Percentiles rank a stretch among this genome's conserved stretches.
Evolutionary conservation across 345 rosid species (phyloP).

Genomic region (Fremontodendron californicum): DNA sequence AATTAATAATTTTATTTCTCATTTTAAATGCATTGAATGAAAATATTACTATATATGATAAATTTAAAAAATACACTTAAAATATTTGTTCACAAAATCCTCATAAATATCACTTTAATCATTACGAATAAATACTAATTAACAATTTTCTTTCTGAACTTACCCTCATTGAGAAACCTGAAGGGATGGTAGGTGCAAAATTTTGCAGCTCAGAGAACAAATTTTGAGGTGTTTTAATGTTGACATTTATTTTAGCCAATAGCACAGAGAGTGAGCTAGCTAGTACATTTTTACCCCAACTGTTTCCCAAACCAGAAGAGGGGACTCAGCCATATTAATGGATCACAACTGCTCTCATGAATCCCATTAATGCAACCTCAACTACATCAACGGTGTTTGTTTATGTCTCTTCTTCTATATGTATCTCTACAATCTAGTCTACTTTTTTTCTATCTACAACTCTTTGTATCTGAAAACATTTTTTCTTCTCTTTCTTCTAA

Average conservation of each 20-base stretch:
- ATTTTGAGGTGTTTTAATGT: slow-evolving; percentile 6
- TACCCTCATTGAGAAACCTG: too few relatives aligned
- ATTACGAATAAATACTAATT: too few relatives aligned
- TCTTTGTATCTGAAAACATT: slow-evolving; percentile 12
- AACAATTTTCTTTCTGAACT: too few relatives aligned
- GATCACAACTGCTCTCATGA: slow-evolving; percentile 46
- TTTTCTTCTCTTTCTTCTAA: not conserved
- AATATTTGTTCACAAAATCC: too few relatives aligned
- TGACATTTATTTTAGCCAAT: not conserved
- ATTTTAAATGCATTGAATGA: too few relatives aligned
- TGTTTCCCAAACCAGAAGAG: not conserved
- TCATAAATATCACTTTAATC: too few relatives aligned
- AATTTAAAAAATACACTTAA: too few relatives aligned
- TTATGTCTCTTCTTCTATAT: slow-evolving; percentile 13
- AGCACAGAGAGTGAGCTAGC: not conserved
- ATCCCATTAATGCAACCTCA: slow-evolving; percentile 56
- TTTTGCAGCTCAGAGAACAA: not conserved
- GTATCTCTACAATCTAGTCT: not conserved
- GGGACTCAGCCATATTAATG: slow-evolving; percentile 19
- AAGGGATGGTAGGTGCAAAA: not conserved
- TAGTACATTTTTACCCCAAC: not conserved
- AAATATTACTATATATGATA: too few relatives aligned
- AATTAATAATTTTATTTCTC: too few relatives aligned
- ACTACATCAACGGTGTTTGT: slow-evolving; percentile 20
- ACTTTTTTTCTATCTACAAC: not conserved